Percentiles rank a stretch among this genome's conserved stretches.
phyloP scores from a whole-genome alignment of 495 filamentous ascomycete species.

The Poronia punctata region DNA sequence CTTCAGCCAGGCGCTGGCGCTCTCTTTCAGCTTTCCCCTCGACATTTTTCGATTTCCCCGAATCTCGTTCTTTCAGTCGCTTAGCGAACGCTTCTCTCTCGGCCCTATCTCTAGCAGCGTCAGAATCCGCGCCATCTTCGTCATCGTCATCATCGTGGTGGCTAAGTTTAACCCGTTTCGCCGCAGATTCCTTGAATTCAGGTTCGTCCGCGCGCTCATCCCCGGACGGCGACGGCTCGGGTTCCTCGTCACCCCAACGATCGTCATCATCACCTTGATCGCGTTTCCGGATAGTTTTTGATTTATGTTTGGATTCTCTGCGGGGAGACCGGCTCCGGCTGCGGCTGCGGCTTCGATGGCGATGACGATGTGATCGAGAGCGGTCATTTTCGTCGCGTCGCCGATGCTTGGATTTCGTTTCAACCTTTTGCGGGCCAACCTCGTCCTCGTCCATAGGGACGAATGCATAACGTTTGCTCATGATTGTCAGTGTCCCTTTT shows the following conservation, averaged over 20 bases:
- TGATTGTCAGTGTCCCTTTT: conserved; percentile 11
- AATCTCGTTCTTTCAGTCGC: conserved; percentile 55
- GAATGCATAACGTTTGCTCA: conserved; percentile 69
- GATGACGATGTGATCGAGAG: conserved; percentile 12
- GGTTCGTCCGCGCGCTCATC: conserved; percentile 31
- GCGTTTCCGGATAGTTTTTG: conserved; percentile 39
- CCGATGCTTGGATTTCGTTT: conserved; percentile 47
- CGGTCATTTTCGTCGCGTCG: conserved; percentile 19
- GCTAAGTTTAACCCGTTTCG: conserved; percentile 41
- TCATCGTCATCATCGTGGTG: conserved; percentile 47
- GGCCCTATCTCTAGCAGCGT: conserved; percentile 55
- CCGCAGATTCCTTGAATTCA: conserved; percentile 51
- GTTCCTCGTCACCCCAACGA: conserved; percentile 75
- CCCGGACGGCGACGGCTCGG: conserved; percentile 41
- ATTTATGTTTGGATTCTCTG: conserved; percentile 43
- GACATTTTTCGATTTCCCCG: conserved; percentile 60
- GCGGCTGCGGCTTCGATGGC: conserved; percentile 16
- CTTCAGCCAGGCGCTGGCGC: conserved; percentile 31
- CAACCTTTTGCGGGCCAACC: conserved; percentile 44
- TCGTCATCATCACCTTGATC: conserved; percentile 55
- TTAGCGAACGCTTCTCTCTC: conserved; percentile 72
- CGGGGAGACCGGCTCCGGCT: conserved; percentile 26
- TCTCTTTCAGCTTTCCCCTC: conserved; percentile 53
- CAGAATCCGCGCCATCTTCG: conserved; percentile 46
- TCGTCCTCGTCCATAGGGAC: conserved; percentile 78